A percentile compares a stretch with the other conserved stretches of the same genome.
These are phyloP conservation scores for Salix brachista DNA, from an alignment of 345 rosid species.

Conservation along the genomic window DNA sequence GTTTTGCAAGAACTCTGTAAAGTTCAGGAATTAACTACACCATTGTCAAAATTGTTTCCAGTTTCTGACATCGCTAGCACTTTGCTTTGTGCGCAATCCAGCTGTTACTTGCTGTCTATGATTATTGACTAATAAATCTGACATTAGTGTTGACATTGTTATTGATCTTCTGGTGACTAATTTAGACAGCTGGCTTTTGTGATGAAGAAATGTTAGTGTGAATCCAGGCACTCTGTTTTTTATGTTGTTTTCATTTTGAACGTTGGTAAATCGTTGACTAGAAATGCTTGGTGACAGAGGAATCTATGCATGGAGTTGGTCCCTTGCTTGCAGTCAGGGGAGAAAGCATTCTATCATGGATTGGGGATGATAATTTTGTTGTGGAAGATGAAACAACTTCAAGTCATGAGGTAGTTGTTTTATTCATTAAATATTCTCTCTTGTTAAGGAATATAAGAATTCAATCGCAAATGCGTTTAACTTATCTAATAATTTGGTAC, in stretches of 20 bases:
- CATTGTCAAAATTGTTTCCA: neutral
- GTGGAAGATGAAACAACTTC: constrained; percentile 53
- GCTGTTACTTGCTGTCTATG: neutral
- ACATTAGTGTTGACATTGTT: neutral
- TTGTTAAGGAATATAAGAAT: neutral
- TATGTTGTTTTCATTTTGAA: neutral
- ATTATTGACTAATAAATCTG: neutral
- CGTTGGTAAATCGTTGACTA: neutral
- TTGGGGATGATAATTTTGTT: constrained; percentile 56
- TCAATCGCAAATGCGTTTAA: neutral
- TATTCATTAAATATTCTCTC: neutral
- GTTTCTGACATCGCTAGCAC: neutral
- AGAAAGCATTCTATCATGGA: constrained; percentile 68
- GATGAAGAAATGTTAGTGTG: neutral
- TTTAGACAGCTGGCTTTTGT: neutral
- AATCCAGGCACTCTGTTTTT: neutral
- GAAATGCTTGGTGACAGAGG: constrained; percentile 39
- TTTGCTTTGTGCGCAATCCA: neutral
- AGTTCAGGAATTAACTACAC: neutral
- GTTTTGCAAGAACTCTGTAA: neutral
- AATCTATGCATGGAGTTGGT: constrained; percentile 41
- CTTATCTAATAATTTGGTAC: neutral
- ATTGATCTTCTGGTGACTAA: neutral
- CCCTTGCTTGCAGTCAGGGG: constrained; percentile 69
- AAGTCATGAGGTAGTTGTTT: constrained; percentile 50